Evolutionary conservation across 108 stramenopile species (phyloP).

Genomic region (Nitzschia sp.): DNA sequence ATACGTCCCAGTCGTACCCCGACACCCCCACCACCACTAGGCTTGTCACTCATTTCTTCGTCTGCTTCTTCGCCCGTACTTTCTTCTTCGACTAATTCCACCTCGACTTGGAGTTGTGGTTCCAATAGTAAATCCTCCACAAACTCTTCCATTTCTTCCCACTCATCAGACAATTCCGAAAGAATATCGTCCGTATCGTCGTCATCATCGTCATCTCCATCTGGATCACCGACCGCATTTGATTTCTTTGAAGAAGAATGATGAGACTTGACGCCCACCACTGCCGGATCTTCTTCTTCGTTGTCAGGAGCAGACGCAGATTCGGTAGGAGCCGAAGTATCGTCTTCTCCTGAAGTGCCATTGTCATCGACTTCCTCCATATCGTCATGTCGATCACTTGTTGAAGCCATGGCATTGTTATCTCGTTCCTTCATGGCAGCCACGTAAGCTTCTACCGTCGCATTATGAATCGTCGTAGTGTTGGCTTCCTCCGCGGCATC

Average conservation of each 20-base stretch:
- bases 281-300: constrained; percentile 20
- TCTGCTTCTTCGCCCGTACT: constrained; percentile 33
- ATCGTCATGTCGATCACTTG: not conserved
- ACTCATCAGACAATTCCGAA: constrained; percentile 45
- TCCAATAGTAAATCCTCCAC: constrained; percentile 15
- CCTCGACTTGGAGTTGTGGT: constrained; percentile 42
- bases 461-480: constrained; percentile 10
- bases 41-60: constrained; percentile 7
- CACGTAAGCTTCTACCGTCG: constrained; percentile 37
- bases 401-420: constrained; percentile 1
- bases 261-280: constrained; percentile 38
- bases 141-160: constrained; percentile 44
- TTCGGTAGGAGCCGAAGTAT: not conserved
- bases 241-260: constrained; percentile 54
- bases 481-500: not conserved
- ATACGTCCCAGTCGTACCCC: constrained; percentile 48
- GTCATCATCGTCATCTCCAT: constrained; percentile 68
- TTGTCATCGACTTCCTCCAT: not conserved
- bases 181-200: constrained; percentile 22
- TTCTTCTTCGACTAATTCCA: constrained; percentile 47
- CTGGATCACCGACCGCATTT: constrained; percentile 84
- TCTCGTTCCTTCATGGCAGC: constrained; percentile 40
- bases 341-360: not conserved
- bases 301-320: not conserved
- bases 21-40: constrained; percentile 38